phyloP scores from a whole-genome alignment of 2,329 filamentous ascomycete species.

The Spiromastix sp. region DNA sequence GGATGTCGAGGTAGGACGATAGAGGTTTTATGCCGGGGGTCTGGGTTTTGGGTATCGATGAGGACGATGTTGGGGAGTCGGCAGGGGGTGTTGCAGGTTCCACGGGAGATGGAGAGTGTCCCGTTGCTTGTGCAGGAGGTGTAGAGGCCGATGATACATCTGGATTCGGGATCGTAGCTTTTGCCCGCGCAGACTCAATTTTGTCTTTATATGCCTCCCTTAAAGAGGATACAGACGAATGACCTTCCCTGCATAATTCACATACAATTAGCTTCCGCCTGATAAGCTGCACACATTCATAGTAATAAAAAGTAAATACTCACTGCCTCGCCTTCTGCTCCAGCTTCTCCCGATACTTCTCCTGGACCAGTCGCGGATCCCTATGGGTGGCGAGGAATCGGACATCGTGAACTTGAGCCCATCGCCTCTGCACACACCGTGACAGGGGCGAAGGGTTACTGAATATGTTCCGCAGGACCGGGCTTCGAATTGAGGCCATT shows the following conservation, averaged over 20 bases:
- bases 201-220: slow-evolving; percentile 77
- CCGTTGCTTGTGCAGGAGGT: slow-evolving; percentile 4
- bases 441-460: slow-evolving; percentile 3
- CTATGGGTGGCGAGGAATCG: slow-evolving; percentile 78
- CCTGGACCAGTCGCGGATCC: slow-evolving; percentile 53
- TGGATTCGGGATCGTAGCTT: slow-evolving; percentile 24
- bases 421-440: slow-evolving; percentile 54
- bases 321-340: slow-evolving; percentile 64
- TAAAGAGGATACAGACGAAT: slow-evolving; percentile 48
- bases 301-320: slow-evolving; percentile 14
- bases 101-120: slow-evolving; percentile 10
- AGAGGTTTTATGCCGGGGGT: slow-evolving; percentile 51
- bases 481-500: slow-evolving; percentile 9
- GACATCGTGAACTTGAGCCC: slow-evolving; percentile 86
- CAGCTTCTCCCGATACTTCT: slow-evolving; percentile 83
- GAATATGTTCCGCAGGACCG: slow-evolving; percentile 7
- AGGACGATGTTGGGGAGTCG: slow-evolving; percentile 19
- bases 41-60: slow-evolving; percentile 31
- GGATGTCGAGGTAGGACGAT: slow-evolving; percentile 63
- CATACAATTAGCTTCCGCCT: slow-evolving; percentile 14
- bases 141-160: slow-evolving; percentile 7
- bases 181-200: slow-evolving; percentile 60
- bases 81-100: slow-evolving; percentile 22
- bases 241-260: slow-evolving; percentile 58
- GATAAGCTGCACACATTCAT: background rate